Evolutionary conservation across 2,329 filamentous ascomycete species (phyloP).

Genomic region (Aspergillus aculeatus): DNA sequence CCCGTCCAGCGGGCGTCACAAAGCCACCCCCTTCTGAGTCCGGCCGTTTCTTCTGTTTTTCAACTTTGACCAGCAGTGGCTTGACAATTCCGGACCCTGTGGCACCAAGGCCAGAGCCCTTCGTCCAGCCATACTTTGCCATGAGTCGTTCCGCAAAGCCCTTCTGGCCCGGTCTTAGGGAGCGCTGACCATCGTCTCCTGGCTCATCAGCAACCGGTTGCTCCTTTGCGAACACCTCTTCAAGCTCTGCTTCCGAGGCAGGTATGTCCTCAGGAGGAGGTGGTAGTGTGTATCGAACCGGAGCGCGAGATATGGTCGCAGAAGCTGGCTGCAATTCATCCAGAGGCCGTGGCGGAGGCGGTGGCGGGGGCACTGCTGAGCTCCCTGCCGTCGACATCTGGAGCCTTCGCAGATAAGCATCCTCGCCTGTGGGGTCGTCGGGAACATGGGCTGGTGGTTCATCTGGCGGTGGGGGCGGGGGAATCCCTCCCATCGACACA

Average conservation of each 20-base stretch:
- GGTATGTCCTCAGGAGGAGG: slow-evolving; percentile 53
- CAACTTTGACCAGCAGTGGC: slow-evolving; percentile 77
- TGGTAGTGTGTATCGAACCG: slow-evolving; percentile 68
- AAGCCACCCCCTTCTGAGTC: slow-evolving; percentile 79
- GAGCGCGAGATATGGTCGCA: slow-evolving; percentile 72
- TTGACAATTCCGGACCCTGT: slow-evolving; percentile 79
- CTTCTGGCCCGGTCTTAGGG: slow-evolving; percentile 72
- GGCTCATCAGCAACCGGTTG: slow-evolving; percentile 37
- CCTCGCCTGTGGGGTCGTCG: slow-evolving; percentile 26
- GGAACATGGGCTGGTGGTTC: slow-evolving; percentile 32
- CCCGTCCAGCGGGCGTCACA: slow-evolving; percentile 65
- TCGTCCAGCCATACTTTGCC: slow-evolving; percentile 90
- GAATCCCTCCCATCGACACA: slow-evolving; percentile 12
- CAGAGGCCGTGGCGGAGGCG: slow-evolving; percentile 37
- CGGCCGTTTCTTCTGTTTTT: slow-evolving; percentile 76
- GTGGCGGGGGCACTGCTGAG: slow-evolving; percentile 27
- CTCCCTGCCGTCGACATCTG: slow-evolving; percentile 20
- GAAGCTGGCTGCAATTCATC: slow-evolving; percentile 41
- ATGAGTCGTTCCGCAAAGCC: slow-evolving; percentile 86
- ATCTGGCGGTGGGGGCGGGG: slow-evolving; percentile 30
- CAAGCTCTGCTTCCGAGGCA: slow-evolving; percentile 53
- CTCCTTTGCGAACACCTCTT: slow-evolving; percentile 46
- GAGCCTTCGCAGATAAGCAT: slow-evolving; percentile 26
- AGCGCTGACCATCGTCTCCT: slow-evolving; percentile 48
- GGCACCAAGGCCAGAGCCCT: slow-evolving; percentile 83